A percentile compares a stretch with the other conserved stretches of the same genome.
Conservation (phyloP, 2,329 filamentous ascomycete genomes). For the Blastomyces parvus region DNA sequence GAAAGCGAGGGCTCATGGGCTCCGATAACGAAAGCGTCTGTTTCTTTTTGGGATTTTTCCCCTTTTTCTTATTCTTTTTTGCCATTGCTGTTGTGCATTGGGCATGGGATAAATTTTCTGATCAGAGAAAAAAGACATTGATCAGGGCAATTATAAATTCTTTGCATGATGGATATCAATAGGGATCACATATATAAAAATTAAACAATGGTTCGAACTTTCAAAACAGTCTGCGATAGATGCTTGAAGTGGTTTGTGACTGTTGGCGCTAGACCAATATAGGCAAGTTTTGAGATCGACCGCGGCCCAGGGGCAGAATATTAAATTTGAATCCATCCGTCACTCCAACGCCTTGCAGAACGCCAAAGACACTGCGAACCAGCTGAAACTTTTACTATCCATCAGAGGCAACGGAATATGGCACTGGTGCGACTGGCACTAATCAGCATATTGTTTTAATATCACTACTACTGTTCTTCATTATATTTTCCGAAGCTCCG, state of each 20-base stretch:
- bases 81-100: neutral
- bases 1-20: neutral
- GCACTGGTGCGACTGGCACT: neutral
- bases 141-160: neutral
- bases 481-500: neutral
- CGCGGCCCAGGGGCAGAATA: neutral
- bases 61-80: neutral
- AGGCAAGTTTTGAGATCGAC: neutral
- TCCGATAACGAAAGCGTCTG: slow-evolving; percentile 1
- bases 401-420: neutral
- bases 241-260: neutral
- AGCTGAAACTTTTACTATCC: neutral
- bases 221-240: too few species aligned
- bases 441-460: neutral
- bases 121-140: neutral
- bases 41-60: neutral
- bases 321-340: neutral
- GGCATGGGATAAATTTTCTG: neutral
- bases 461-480: neutral
- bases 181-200: neutral
- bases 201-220: too few species aligned
- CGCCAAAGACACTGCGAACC: neutral
- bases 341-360: neutral
- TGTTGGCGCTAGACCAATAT: neutral
- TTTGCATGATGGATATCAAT: neutral